Evolutionary conservation across 306 rosid species (phyloP).

Genomic region (Trichosanthes cucumerina): DNA sequence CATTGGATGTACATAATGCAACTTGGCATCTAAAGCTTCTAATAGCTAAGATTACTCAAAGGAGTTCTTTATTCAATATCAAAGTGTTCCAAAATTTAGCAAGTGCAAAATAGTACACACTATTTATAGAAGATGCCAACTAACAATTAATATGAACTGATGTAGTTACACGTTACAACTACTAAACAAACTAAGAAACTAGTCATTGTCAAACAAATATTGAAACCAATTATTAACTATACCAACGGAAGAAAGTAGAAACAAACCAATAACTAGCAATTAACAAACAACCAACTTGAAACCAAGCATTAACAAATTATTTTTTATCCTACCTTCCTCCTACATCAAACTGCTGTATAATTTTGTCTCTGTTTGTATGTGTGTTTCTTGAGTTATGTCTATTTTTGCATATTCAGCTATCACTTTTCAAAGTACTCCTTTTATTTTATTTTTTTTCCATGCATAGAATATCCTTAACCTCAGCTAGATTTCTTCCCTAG

Average conservation of each 20-base stretch:
- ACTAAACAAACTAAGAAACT: neutral
- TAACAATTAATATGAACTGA: neutral
- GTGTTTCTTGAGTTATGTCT: neutral
- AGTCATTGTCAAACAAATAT: neutral
- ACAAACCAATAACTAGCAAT: neutral
- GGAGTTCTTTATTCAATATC: neutral
- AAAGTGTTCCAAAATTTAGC: neutral
- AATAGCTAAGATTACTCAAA: neutral
- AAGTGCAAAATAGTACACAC: neutral
- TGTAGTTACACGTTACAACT: neutral
- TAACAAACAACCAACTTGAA: neutral
- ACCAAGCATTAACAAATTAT: neutral
- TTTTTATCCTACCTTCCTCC: neutral
- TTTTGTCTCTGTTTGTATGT: neutral
- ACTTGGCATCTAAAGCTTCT: neutral
- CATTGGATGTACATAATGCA: neutral
- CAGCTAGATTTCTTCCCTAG: conserved; percentile 71
- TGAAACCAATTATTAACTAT: neutral
- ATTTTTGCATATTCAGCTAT: neutral
- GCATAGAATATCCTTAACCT: conserved; percentile 39
- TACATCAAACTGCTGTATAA: neutral
- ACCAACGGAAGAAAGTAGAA: neutral
- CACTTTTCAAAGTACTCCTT: neutral
- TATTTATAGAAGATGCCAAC: neutral
- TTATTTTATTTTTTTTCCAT: neutral